Conservation (phyloP, 2,329 filamentous ascomycete species). For the Aspergillus sp. region DNA sequence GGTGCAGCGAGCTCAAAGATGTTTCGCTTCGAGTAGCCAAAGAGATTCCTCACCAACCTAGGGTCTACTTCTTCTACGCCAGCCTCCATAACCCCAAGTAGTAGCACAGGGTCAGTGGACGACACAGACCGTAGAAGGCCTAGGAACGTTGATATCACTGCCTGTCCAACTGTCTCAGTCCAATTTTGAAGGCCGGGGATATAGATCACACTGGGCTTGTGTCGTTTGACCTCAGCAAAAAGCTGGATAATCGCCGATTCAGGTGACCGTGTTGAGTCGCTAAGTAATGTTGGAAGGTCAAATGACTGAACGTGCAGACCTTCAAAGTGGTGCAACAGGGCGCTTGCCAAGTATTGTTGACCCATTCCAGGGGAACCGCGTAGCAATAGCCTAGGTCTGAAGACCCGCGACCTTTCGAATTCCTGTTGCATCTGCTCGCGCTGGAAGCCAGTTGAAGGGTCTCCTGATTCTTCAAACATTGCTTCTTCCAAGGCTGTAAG, state of each 20-base stretch:
- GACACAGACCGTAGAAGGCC: slow-evolving; percentile 78
- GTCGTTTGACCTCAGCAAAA: slow-evolving; percentile 87
- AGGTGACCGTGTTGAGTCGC: slow-evolving; percentile 74
- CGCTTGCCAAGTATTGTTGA: slow-evolving; percentile 82
- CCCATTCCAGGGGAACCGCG: slow-evolving; percentile 87
- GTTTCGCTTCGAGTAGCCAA: slow-evolving; percentile 81
- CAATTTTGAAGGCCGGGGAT: slow-evolving; percentile 87
- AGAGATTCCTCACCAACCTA: slow-evolving; percentile 72
- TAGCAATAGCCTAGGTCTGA: slow-evolving; percentile 83
- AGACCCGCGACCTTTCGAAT: slow-evolving; percentile 85
- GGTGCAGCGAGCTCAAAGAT: slow-evolving; percentile 70
- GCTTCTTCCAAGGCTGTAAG: slow-evolving; percentile 90
- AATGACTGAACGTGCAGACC: slow-evolving; percentile 93
- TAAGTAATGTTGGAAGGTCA: slow-evolving; percentile 82
- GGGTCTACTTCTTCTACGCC: slow-evolving; percentile 61
- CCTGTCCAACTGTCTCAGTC: slow-evolving; percentile 68
- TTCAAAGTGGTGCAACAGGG: slow-evolving; percentile 86
- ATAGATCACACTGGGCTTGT: slow-evolving; percentile 95
- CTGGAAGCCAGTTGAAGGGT: slow-evolving; percentile 80
- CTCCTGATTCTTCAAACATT: slow-evolving; percentile 81
- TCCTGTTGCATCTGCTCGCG: slow-evolving; percentile 74
- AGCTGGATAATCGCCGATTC: slow-evolving; percentile 88
- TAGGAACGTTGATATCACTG: slow-evolving; percentile 74
- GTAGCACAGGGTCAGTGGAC: slow-evolving; percentile 85
- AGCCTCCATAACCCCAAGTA: slow-evolving; percentile 81